Conservation (phyloP, 2,329 filamentous ascomycete species). For the Xylaria sp. region DNA sequence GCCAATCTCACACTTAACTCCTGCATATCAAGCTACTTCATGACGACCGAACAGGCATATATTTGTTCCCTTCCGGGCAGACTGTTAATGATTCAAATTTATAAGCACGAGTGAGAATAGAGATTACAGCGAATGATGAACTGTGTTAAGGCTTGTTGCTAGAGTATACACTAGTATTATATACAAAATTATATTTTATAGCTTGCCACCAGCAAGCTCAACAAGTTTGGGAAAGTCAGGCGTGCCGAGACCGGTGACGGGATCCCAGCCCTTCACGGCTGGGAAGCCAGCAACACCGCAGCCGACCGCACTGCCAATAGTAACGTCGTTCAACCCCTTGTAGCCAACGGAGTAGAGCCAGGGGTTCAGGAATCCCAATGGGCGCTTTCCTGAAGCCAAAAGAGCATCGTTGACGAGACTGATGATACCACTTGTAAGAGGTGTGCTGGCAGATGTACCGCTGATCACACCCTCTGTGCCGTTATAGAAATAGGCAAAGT, state of each 20-base stretch:
- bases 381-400: constrained; percentile 59
- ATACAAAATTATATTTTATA: constrained; percentile 22
- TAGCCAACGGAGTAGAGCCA: constrained; percentile 54
- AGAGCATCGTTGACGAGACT: constrained; percentile 71
- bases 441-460: constrained; percentile 66
- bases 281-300: constrained; percentile 51
- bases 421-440: constrained; percentile 66
- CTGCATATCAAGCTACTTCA: too few relatives aligned
- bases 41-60: too few relatives aligned
- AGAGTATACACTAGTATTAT: constrained; percentile 13
- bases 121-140: background rate
- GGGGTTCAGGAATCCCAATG: constrained; percentile 58
- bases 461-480: constrained; percentile 53
- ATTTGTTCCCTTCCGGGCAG: too few relatives aligned
- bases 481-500: constrained; percentile 52
- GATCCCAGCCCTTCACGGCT: constrained; percentile 48
- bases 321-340: constrained; percentile 55
- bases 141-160: constrained; percentile 1
- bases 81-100: too few relatives aligned
- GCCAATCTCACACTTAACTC: too few relatives aligned
- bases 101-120: too few relatives aligned
- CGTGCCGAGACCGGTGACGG: constrained; percentile 53
- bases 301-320: constrained; percentile 52
- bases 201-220: constrained; percentile 41
- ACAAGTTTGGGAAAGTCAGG: constrained; percentile 48